phyloP scores from a whole-genome alignment of 1,284 basidiomycete species.

The Trichosporon sp. region DNA sequence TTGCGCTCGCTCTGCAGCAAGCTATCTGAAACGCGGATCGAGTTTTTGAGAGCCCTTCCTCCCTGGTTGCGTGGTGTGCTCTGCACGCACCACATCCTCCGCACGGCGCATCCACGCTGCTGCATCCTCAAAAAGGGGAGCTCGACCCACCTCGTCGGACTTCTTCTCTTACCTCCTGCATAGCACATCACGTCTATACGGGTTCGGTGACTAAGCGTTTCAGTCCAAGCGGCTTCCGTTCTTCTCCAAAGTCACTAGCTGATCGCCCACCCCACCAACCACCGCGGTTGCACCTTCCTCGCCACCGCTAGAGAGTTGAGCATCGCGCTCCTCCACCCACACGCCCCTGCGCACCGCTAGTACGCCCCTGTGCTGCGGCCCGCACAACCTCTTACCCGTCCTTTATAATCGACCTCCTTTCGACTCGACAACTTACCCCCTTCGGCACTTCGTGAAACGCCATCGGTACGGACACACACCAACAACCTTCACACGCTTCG shows the following conservation, averaged over 20 bases:
- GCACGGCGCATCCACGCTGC: not conserved
- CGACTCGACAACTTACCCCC: not conserved
- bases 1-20: not conserved
- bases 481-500: not conserved
- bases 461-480: not conserved
- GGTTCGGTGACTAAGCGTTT: not conserved
- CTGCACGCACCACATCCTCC: not conserved
- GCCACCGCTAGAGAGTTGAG: conserved; percentile 13
- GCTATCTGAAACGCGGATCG: not conserved
- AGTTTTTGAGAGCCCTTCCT: not conserved
- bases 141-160: not conserved
- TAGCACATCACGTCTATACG: conserved; percentile 3
- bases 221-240: not conserved
- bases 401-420: not conserved
- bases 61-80: conserved; percentile 1
- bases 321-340: conserved; percentile 13
- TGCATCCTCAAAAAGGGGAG: conserved; percentile 3
- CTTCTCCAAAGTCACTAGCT: not conserved
- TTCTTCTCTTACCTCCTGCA: not conserved
- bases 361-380: not conserved
- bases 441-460: not conserved
- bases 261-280: not conserved
- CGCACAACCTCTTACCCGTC: not conserved
- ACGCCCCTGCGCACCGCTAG: not conserved
- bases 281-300: not conserved